Conservation (phyloP, 2,329 filamentous ascomycete genomes). For the Beauveria asiatica region DNA sequence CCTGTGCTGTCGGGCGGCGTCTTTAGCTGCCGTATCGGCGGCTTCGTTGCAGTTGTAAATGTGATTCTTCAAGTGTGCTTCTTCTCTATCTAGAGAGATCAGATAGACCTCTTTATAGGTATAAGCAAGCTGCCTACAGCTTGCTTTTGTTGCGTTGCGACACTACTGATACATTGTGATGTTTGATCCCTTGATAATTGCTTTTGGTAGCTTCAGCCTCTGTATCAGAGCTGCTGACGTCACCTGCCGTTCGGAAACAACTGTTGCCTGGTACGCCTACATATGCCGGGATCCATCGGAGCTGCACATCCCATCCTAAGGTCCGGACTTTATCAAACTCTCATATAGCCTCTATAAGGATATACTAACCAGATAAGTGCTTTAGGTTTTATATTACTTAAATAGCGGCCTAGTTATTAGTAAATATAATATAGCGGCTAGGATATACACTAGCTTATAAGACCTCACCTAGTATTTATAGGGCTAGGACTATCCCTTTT, state of each 20-base stretch:
- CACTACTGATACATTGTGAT: background rate
- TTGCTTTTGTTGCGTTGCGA: background rate
- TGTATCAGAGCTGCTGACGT: slow-evolving; percentile 1
- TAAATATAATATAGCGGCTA: slow-evolving; percentile 20
- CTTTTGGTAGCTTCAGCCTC: slow-evolving; percentile 6
- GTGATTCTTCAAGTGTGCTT: too few relatives aligned
- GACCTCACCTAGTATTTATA: slow-evolving; percentile 18
- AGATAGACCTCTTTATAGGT: background rate
- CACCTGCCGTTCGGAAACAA: slow-evolving; percentile 5
- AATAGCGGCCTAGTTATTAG: slow-evolving; percentile 24
- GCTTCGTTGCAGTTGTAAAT: too few relatives aligned
- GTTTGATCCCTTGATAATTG: slow-evolving; percentile 4
- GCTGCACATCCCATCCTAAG: slow-evolving; percentile 10
- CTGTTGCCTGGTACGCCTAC: slow-evolving; percentile 15
- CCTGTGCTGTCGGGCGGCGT: background rate
- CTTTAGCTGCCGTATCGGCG: slow-evolving; percentile 20
- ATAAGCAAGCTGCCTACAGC: background rate
- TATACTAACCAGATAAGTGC: slow-evolving; percentile 21
- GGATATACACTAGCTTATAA: slow-evolving; percentile 8
- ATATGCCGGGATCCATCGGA: slow-evolving; percentile 17
- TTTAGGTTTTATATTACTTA: slow-evolving; percentile 20
- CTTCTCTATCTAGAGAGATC: too few relatives aligned
- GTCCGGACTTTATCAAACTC: slow-evolving; percentile 13
- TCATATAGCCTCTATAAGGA: slow-evolving; percentile 17
- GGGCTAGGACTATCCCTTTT: slow-evolving; percentile 18